Conservation (phyloP, 192 early-diverging fungal species). For the Coemansia sp. region DNA sequence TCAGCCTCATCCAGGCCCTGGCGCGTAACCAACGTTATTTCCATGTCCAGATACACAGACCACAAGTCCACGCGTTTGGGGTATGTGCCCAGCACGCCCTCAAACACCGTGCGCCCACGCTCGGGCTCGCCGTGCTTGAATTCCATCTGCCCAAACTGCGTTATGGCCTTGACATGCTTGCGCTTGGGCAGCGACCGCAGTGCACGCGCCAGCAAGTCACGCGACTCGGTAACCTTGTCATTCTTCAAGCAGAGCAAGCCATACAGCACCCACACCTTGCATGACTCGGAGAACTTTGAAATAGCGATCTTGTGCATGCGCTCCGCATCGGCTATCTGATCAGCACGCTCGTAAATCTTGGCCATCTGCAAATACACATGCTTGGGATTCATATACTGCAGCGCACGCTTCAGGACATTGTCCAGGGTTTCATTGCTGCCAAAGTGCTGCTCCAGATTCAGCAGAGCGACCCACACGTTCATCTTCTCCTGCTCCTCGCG, state of each 20-base stretch:
- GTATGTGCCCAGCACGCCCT: conserved; percentile 88
- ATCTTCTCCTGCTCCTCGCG: conserved; percentile 93
- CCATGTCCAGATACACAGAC: conserved; percentile 97
- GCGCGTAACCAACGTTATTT: conserved; percentile 60
- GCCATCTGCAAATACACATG: conserved; percentile 83
- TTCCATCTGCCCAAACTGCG: conserved; percentile 96
- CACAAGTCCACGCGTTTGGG: conserved; percentile 95
- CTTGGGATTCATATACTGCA: conserved; percentile 85
- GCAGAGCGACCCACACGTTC: conserved; percentile 95
- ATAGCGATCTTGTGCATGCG: conserved; percentile 69
- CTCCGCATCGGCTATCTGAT: conserved; percentile 69
- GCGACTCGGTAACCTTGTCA: conserved; percentile 65
- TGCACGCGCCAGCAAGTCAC: conserved; percentile 74
- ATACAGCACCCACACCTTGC: conserved; percentile 88
- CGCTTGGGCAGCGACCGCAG: conserved; percentile 87
- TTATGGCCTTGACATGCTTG: conserved; percentile 92
- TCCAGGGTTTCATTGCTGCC: conserved; percentile 78
- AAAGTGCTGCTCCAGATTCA: conserved; percentile 96
- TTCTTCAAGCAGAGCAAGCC: conserved; percentile 79
- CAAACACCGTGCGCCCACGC: conserved; percentile 96
- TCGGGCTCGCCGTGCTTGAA: conserved; percentile 97
- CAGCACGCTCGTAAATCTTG: conserved; percentile 84
- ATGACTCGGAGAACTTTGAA: conserved; percentile 83
- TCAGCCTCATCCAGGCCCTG: conserved; percentile 24
- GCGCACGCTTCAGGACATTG: conserved; percentile 81